A percentile compares a stretch with the other conserved stretches of the same genome.
phyloP scores from a whole-genome alignment of 306 rosid genomes.

The Cucumis hystrix region DNA sequence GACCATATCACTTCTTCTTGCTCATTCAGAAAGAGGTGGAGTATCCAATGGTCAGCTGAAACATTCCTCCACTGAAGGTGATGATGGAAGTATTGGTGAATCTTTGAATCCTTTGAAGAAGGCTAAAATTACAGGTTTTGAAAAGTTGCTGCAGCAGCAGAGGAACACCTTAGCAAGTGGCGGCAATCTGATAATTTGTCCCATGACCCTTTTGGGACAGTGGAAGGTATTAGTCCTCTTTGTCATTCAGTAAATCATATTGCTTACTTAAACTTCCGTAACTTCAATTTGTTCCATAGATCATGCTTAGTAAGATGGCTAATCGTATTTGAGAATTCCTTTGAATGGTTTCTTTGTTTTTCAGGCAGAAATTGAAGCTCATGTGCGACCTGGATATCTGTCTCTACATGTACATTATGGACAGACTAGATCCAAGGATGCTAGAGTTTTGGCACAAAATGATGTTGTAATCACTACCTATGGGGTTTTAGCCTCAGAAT shows the following conservation, averaged over 20 bases:
- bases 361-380: slow-evolving; percentile 93
- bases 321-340: not conserved
- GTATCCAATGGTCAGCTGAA: slow-evolving; percentile 28
- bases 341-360: slow-evolving; percentile 8
- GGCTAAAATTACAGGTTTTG: slow-evolving; percentile 53
- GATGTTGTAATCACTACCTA: slow-evolving; percentile 83
- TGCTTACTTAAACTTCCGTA: not conserved
- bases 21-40: slow-evolving; percentile 57
- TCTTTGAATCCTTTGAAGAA: slow-evolving; percentile 28
- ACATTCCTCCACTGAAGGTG: slow-evolving; percentile 26
- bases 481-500: slow-evolving; percentile 81
- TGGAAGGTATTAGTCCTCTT: slow-evolving; percentile 44
- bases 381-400: slow-evolving; percentile 58
- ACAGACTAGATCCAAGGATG: slow-evolving; percentile 82
- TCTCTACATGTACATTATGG: slow-evolving; percentile 82
- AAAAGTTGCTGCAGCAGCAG: slow-evolving; percentile 47
- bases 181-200: slow-evolving; percentile 76
- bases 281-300: not conserved
- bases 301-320: not conserved
- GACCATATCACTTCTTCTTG: slow-evolving; percentile 81
- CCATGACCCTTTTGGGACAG: slow-evolving; percentile 89
- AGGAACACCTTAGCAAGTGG: slow-evolving; percentile 42
- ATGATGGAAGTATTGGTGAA: slow-evolving; percentile 22
- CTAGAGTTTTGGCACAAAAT: slow-evolving; percentile 50
- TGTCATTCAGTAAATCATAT: not conserved